Evolutionary conservation across 2,329 filamentous ascomycete species (phyloP).

Genomic region (Bipolaris zeicola): DNA sequence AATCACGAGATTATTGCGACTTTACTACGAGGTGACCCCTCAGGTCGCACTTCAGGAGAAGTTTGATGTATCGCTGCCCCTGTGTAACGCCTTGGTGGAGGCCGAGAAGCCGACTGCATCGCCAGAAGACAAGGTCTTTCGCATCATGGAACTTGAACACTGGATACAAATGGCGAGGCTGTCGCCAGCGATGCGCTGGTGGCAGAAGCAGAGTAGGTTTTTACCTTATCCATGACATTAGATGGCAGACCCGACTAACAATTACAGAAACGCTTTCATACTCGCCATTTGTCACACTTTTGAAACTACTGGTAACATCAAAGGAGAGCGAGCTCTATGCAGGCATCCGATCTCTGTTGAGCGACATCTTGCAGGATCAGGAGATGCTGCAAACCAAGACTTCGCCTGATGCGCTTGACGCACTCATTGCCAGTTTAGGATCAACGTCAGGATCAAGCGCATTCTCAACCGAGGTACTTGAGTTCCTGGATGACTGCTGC

Average conservation of each 20-base stretch:
- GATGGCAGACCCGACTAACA: slow-evolving; percentile 12
- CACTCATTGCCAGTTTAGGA: slow-evolving; percentile 56
- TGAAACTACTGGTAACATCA: slow-evolving; percentile 63
- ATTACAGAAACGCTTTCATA: slow-evolving; percentile 60
- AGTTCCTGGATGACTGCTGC: slow-evolving; percentile 83
- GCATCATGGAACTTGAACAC: slow-evolving; percentile 78
- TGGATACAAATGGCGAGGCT: slow-evolving; percentile 78
- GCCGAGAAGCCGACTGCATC: slow-evolving; percentile 54
- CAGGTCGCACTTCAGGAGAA: slow-evolving; percentile 80
- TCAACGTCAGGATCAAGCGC: slow-evolving; percentile 42
- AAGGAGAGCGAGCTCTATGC: slow-evolving; percentile 56
- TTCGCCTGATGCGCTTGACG: slow-evolving; percentile 48
- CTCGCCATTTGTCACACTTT: slow-evolving; percentile 74
- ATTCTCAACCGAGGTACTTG: slow-evolving; percentile 57
- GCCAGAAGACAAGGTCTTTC: slow-evolving; percentile 60
- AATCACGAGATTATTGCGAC: slow-evolving; percentile 74
- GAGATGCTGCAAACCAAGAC: slow-evolving; percentile 65
- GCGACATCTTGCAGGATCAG: slow-evolving; percentile 66
- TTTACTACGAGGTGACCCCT: slow-evolving; percentile 86
- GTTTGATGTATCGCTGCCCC: slow-evolving; percentile 81
- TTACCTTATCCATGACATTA: neutral
- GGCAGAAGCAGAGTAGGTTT: slow-evolving; percentile 67
- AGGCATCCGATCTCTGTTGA: slow-evolving; percentile 62
- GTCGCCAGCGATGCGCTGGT: slow-evolving; percentile 89
- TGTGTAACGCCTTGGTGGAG: slow-evolving; percentile 70